These are phyloP conservation scores for Geum urbanum DNA, from an alignment of 306 rosid genomes.

Conservation along the genomic window DNA sequence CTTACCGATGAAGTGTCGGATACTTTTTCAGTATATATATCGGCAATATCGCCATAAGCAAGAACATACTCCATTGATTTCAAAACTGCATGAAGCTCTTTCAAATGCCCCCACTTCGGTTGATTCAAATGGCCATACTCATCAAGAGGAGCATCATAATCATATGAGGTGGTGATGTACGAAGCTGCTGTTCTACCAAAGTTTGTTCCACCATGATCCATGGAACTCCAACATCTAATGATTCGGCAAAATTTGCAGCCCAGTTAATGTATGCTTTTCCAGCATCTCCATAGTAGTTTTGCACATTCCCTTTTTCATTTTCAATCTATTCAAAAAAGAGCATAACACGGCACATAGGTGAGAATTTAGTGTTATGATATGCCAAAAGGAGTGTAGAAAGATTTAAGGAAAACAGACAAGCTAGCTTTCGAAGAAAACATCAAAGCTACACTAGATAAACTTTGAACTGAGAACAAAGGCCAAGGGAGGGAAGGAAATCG, in stretches of 20 bases:
- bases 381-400: too few species aligned
- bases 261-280: conserved; percentile 49
- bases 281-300: conserved; percentile 42
- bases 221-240: conserved; percentile 46
- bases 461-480: too few species aligned
- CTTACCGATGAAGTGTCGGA: conserved; percentile 36
- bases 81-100: conserved; percentile 41
- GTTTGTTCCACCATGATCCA: conserved; percentile 70
- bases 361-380: too few species aligned
- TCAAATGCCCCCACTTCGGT: conserved; percentile 56
- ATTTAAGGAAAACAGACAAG: too few species aligned
- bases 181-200: conserved; percentile 58
- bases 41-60: conserved; percentile 32
- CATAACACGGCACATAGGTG: neutral
- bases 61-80: conserved; percentile 44
- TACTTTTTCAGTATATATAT: neutral
- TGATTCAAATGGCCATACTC: conserved; percentile 54
- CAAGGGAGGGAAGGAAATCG: too few species aligned
- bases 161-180: conserved; percentile 51
- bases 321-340: conserved; percentile 33
- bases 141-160: conserved; percentile 60
- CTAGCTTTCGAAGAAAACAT: too few species aligned
- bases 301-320: conserved; percentile 54
- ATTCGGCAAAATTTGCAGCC: conserved; percentile 49
- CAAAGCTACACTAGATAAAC: too few species aligned